Conservation (phyloP, 2,329 filamentous ascomycete species). For the Leptographium radiaticola region DNA sequence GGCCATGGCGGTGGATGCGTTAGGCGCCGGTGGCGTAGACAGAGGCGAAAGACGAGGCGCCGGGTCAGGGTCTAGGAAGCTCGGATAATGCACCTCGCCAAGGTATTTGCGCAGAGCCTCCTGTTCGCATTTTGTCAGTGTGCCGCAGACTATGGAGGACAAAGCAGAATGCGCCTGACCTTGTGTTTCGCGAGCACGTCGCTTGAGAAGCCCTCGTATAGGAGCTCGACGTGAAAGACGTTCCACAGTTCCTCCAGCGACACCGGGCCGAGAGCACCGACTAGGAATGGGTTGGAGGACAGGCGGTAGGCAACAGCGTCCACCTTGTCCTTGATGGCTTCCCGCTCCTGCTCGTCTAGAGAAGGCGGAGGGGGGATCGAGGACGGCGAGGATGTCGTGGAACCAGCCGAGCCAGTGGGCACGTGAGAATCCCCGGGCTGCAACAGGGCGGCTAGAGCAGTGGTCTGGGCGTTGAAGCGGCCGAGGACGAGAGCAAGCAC, state of each 20-base stretch:
- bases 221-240: conserved; percentile 43
- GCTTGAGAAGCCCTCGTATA: conserved; percentile 43
- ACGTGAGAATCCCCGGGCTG: conserved; percentile 43
- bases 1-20: conserved; percentile 36
- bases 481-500: conserved; percentile 28
- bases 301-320: conserved; percentile 42
- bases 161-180: conserved; percentile 21
- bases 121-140: background rate
- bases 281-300: conserved; percentile 23
- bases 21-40: conserved; percentile 8
- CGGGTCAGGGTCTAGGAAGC: background rate
- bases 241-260: conserved; percentile 41
- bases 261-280: background rate
- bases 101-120: background rate
- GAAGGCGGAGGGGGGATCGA: conserved; percentile 11
- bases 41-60: background rate
- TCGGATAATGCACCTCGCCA: background rate
- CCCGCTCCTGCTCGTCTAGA: conserved; percentile 28
- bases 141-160: background rate
- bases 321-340: conserved; percentile 46
- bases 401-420: conserved; percentile 21
- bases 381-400: conserved; percentile 7
- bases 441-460: conserved; percentile 41
- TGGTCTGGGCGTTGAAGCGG: conserved; percentile 38
- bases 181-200: conserved; percentile 43